These are phyloP conservation scores for Carex sylvatica DNA, from an alignment of 202 grass and related monocot species.

Conservation along the genomic window DNA sequence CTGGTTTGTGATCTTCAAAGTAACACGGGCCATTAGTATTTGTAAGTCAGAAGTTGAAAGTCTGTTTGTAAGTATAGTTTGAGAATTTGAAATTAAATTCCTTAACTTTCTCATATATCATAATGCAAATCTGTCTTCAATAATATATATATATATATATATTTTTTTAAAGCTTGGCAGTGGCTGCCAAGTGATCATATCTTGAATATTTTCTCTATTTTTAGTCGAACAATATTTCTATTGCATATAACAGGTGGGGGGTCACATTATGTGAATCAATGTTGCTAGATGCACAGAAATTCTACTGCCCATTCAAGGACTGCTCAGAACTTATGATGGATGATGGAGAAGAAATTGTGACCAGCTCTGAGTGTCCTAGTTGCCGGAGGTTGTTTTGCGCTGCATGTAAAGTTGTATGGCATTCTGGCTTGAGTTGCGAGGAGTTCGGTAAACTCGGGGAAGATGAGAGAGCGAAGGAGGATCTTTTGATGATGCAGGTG, in stretches of 20 bases:
- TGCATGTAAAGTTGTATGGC: constrained; percentile 44
- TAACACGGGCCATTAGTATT: background rate
- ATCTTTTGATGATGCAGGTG: constrained; percentile 37
- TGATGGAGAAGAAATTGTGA: constrained; percentile 16
- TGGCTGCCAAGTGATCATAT: too few relatives aligned
- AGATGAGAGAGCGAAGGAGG: constrained; percentile 31
- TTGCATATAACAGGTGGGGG: constrained; percentile 27
- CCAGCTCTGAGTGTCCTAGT: constrained; percentile 41
- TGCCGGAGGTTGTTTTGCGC: constrained; percentile 61
- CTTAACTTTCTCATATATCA: background rate
- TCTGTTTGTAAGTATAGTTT: background rate
- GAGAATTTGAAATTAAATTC: background rate
- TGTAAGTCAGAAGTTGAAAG: background rate
- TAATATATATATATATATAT: too few relatives aligned
- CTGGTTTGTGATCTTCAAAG: background rate
- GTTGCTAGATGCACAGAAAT: constrained; percentile 23
- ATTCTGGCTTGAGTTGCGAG: constrained; percentile 36
- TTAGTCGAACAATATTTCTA: too few relatives aligned
- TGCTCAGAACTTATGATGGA: constrained; percentile 51
- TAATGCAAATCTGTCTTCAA: background rate
- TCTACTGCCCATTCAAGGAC: constrained; percentile 58
- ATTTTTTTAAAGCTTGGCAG: too few relatives aligned
- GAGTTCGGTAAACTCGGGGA: constrained; percentile 16
- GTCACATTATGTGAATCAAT: constrained; percentile 34
- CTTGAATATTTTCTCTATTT: too few relatives aligned